phyloP scores from a whole-genome alignment of 2,329 filamentous ascomycete species.

The Mycosphaerella sp. region DNA sequence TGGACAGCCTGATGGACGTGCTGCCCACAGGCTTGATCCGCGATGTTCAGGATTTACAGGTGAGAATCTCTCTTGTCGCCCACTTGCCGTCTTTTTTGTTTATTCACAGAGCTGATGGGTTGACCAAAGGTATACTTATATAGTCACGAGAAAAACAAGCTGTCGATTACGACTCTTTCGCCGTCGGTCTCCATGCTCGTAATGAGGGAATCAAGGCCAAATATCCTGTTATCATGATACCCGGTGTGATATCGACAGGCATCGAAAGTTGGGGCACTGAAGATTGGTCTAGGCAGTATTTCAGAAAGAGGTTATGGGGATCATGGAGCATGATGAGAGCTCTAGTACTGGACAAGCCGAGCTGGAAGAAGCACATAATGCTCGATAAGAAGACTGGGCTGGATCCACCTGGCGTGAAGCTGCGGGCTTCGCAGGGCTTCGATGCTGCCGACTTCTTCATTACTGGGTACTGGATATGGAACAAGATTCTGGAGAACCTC shows the following conservation, averaged over 20 bases:
- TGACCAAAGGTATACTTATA: slow-evolving; percentile 28
- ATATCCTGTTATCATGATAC: slow-evolving; percentile 94
- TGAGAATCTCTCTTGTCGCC: slow-evolving; percentile 44
- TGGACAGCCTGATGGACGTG: slow-evolving; percentile 81
- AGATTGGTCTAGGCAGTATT: slow-evolving; percentile 79
- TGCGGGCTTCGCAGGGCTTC: slow-evolving; percentile 91
- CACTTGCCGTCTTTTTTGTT: background rate
- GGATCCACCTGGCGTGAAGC: slow-evolving; percentile 82
- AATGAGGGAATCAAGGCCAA: slow-evolving; percentile 73
- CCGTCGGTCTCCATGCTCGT: slow-evolving; percentile 76
- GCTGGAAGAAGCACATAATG: slow-evolving; percentile 97
- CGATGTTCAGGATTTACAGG: slow-evolving; percentile 79
- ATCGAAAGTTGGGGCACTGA: slow-evolving; percentile 95
- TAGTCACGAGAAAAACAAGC: slow-evolving; percentile 81
- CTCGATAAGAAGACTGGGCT: slow-evolving; percentile 85
- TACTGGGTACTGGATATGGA: slow-evolving; percentile 96
- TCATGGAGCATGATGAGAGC: slow-evolving; percentile 99
- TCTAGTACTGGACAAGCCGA: slow-evolving; percentile 83
- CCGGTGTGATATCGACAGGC: slow-evolving; percentile 94
- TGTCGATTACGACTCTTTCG: slow-evolving; percentile 88
- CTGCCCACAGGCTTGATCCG: slow-evolving; percentile 78
- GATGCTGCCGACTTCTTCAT: slow-evolving; percentile 96
- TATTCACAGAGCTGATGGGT: slow-evolving; percentile 22
- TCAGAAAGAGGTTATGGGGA: slow-evolving; percentile 90
- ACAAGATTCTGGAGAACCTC: slow-evolving; percentile 94